Base-by-base conservation (phyloP, 768 basidiomycete genomes). In the Phylloporus sp. region DNA sequence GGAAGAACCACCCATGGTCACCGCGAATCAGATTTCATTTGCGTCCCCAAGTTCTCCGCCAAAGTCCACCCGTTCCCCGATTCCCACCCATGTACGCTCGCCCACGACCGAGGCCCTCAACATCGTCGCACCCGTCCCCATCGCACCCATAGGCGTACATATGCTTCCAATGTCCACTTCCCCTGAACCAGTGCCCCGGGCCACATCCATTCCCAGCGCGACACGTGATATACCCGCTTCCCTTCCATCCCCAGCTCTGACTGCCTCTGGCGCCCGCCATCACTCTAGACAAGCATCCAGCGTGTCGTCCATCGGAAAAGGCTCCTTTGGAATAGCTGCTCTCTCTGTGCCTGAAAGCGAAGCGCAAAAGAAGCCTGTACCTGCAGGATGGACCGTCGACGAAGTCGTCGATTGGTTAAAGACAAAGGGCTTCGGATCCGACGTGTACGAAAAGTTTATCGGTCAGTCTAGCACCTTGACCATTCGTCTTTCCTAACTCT, bases 361-460 rank as follows among this genome's bases (percentile, higher is more conserved):
- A 5, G 32, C 28, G 3, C 46, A 39, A n/a, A 65, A 54, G 40
- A 74, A 70, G 42, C 67, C 67, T 24, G 60, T 60, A 1, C 72
- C 77, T 54, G 74, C 76, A 0, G 85, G 88, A 45, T 99, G 96
- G 96, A 74, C 69, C 1, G 80, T 97, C 0, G 86, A 89, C 0
- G 84, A 97, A 32, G 96, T 99, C 6, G 73, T 92, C 2, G 84
- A 84, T 0, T 99, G 96, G 96, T 69, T 91, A 22, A 81, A 78
- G 60, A 69, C 68, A 27, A 90, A 86, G 69, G 89, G 89, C 3
- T 96, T 98, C 46, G 92, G 92, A 53, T 74, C 83, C 38, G 76
- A 79, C 37, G 83, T 93, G 4, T 85, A 86, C 56, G 78, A 81
- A 46, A 94, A 89, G 62, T 97, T 99, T 61, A 81, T 76, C 33